Evolutionary conservation across 192 early-diverging fungal genomes (phyloP).

Genomic region (Backusella mclennaniae): DNA sequence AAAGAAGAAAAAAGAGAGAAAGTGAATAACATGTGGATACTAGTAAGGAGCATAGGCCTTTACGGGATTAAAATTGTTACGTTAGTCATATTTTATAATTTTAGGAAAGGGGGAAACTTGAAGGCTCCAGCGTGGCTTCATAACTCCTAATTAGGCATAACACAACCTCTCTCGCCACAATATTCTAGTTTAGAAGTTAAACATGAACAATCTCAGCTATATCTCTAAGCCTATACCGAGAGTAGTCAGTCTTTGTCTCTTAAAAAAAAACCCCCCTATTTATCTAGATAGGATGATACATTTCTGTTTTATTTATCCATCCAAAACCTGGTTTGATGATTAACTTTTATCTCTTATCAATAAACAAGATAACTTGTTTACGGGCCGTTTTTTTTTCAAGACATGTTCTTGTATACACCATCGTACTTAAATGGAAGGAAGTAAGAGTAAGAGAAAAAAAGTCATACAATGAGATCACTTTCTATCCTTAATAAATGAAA

Average conservation of each 20-base stretch:
- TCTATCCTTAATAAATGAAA: neutral
- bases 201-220: neutral
- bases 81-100: constrained; percentile 8
- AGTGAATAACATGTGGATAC: neutral
- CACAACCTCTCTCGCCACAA: neutral
- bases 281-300: neutral
- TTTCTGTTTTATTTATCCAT: neutral
- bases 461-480: neutral
- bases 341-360: neutral
- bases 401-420: neutral
- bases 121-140: neutral
- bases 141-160: neutral
- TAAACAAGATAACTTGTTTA: neutral
- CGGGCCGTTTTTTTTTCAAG: neutral
- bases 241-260: neutral
- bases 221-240: neutral
- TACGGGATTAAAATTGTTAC: neutral
- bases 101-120: neutral
- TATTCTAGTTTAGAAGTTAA: neutral
- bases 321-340: neutral
- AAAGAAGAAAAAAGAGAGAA: neutral
- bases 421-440: neutral
- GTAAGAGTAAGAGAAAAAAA: neutral
- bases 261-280: neutral
- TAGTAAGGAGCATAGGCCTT: neutral